Conservation (phyloP, 192 early-diverging fungal species). For the Dissophora globulifera region DNA sequence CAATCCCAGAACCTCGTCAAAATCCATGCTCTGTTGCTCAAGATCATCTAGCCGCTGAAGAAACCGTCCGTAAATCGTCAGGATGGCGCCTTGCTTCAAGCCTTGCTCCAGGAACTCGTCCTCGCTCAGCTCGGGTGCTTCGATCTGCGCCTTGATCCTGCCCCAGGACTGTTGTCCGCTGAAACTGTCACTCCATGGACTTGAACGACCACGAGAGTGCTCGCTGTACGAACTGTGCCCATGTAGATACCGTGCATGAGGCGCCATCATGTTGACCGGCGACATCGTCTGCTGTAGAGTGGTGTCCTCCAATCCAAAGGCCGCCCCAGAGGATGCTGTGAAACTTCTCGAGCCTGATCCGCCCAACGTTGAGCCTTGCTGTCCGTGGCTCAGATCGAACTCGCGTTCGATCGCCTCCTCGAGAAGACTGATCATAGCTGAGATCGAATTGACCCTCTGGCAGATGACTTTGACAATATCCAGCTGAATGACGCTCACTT, state of each 20-base stretch:
- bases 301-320: constrained; percentile 38
- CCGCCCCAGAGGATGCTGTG: neutral
- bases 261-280: constrained; percentile 14
- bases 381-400: constrained; percentile 31
- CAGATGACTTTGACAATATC: constrained; percentile 27
- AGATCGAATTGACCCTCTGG: constrained; percentile 34
- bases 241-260: constrained; percentile 3
- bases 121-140: constrained; percentile 38
- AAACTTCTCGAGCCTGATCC: neutral
- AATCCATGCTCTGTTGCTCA: constrained; percentile 33
- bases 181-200: no score
- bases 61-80: constrained; percentile 33
- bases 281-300: constrained; percentile 7
- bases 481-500: constrained; percentile 28
- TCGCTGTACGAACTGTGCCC: neutral
- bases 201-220: neutral
- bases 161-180: constrained; percentile 30
- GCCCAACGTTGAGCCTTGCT: constrained; percentile 9
- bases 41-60: constrained; percentile 29
- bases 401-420: constrained; percentile 45
- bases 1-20: constrained; percentile 43
- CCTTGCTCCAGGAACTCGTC: constrained; percentile 41
- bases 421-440: constrained; percentile 34
- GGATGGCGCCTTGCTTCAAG: constrained; percentile 23
- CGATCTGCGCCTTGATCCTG: constrained; percentile 19